Percentiles rank a stretch among this genome's conserved stretches.
These are phyloP conservation scores for Colletotrichum acutatum DNA, from an alignment of 2,329 filamentous ascomycete species.

Conservation along the genomic window DNA sequence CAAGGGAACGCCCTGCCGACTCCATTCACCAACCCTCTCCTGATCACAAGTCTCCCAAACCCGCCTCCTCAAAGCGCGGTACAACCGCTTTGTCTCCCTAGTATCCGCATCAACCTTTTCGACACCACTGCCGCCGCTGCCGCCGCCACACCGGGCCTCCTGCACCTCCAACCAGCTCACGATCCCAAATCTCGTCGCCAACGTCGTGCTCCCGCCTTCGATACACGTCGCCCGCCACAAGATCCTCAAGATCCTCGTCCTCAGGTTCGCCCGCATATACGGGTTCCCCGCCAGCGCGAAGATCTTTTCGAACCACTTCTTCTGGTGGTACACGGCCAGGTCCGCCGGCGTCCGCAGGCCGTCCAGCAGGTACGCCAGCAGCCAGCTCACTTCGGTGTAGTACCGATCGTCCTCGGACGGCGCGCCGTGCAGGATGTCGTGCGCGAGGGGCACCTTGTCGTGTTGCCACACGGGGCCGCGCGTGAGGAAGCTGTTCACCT, in stretches of 20 bases:
- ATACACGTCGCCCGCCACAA: constrained; percentile 75
- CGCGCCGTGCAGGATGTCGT: constrained; percentile 70
- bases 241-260: constrained; percentile 69
- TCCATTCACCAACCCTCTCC: constrained; percentile 75
- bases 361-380: constrained; percentile 76
- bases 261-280: constrained; percentile 68
- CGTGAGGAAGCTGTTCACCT: constrained; percentile 86
- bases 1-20: constrained; percentile 56
- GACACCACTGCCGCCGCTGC: constrained; percentile 9
- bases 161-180: constrained; percentile 79
- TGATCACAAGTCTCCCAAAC: constrained; percentile 75
- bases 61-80: constrained; percentile 65
- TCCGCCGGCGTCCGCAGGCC: constrained; percentile 70
- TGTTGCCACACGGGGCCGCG: constrained; percentile 80
- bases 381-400: constrained; percentile 79
- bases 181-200: constrained; percentile 80
- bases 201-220: constrained; percentile 79
- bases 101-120: background rate
- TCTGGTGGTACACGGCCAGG: constrained; percentile 69
- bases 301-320: constrained; percentile 79
- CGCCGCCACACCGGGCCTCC: constrained; percentile 53
- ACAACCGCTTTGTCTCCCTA: constrained; percentile 57
- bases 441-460: constrained; percentile 77
- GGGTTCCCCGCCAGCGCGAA: constrained; percentile 76
- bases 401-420: constrained; percentile 79